Evolutionary conservation across 768 basidiomycete species (phyloP).

Genomic region (Calocybe cyanea): DNA sequence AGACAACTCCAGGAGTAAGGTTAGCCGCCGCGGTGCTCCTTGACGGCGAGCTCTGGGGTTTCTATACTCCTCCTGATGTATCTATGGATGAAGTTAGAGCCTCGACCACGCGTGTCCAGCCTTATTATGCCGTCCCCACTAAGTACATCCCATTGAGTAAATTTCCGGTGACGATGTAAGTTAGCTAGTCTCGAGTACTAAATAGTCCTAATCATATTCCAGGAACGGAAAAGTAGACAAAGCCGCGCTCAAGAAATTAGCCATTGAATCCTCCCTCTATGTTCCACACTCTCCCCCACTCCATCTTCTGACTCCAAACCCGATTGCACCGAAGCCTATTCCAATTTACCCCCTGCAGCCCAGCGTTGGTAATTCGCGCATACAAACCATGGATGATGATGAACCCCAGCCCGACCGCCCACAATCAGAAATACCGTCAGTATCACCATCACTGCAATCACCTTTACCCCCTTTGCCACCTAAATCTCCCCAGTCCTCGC

Average conservation of each 20-base stretch:
- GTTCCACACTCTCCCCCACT: conserved; percentile 4
- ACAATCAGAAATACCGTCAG: conserved; percentile 4
- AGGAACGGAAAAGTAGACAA: conserved; percentile 53
- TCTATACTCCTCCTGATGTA: conserved; percentile 38
- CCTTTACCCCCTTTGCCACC: neutral
- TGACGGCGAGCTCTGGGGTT: conserved; percentile 52
- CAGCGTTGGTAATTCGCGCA: conserved; percentile 6
- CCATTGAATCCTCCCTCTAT: conserved; percentile 19
- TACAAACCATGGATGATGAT: neutral
- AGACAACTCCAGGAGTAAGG: conserved; percentile 21
- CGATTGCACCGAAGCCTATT: neutral
- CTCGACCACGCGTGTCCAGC: conserved; percentile 47
- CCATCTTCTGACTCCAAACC: conserved; percentile 3
- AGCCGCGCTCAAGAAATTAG: conserved; percentile 36
- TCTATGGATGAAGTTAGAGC: conserved; percentile 34
- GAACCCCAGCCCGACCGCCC: neutral
- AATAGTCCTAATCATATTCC: conserved; percentile 4
- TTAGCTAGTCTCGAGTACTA: conserved; percentile 1
- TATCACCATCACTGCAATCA: conserved; percentile 11
- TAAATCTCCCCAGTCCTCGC: neutral
- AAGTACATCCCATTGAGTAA: conserved; percentile 37
- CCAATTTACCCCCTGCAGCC: conserved; percentile 7
- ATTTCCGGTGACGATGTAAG: conserved; percentile 51
- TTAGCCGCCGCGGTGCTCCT: conserved; percentile 50
- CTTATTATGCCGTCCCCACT: conserved; percentile 56